Conservation (phyloP, 176 grass and related monocot genomes). For the Otatea glauca region DNA sequence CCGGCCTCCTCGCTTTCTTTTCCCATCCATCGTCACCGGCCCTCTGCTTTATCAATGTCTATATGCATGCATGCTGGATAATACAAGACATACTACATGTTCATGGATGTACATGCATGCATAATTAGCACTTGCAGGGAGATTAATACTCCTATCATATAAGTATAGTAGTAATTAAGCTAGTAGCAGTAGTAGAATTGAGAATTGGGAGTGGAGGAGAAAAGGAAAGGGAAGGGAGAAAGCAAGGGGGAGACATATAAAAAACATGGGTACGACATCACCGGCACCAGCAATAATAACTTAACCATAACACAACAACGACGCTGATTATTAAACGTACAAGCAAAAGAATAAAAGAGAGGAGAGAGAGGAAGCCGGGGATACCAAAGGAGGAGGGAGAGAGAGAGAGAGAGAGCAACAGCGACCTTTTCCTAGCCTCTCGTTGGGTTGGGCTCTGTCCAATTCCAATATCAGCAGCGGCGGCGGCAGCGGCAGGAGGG, state of each 20-base stretch:
- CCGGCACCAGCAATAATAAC: conserved; percentile 57
- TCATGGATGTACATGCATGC: neutral
- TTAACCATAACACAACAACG: conserved; percentile 60
- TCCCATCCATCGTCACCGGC: neutral
- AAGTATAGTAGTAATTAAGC: neutral
- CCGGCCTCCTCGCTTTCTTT: conserved; percentile 46
- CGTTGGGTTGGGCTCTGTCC: conserved; percentile 53
- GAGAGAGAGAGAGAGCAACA: conserved; percentile 49
- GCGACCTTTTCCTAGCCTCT: conserved; percentile 65
- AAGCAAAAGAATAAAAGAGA: conserved; percentile 45
- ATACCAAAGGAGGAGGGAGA: conserved; percentile 55
- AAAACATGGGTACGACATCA: conserved; percentile 65
- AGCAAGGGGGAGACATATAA: conserved; percentile 42
- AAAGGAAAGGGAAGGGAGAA: neutral
- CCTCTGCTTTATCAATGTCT: neutral
- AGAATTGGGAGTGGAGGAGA: neutral
- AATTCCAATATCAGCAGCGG: conserved; percentile 62
- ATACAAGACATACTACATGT: neutral
- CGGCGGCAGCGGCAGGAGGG: conserved; percentile 31
- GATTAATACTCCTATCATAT: neutral
- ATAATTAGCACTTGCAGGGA: neutral
- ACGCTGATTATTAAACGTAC: conserved; percentile 54
- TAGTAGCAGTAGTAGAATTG: neutral
- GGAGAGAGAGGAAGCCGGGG: neutral
- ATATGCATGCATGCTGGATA: conserved; percentile 19